Evolutionary conservation across 1,284 basidiomycete species (phyloP), one percentile per base, ranked within the genome.

Genomic region (Ustilago loliicola): DNA sequence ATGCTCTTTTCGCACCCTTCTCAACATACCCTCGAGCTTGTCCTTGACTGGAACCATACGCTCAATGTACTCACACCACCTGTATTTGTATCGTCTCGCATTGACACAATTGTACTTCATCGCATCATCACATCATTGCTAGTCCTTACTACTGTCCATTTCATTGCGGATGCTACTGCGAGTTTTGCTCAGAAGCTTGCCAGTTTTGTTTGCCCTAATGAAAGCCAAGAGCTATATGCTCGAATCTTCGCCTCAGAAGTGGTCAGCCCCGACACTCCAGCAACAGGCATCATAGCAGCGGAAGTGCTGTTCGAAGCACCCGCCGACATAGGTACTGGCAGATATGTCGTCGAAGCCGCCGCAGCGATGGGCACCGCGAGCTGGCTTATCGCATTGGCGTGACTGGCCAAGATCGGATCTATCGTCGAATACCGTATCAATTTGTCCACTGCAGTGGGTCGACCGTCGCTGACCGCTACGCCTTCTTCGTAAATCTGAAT

Each of bases 401-500:
- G 72, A 1, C 54, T 36, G 3, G 70, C 45, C 19, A 82, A 38
- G 17, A 71, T 72, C 45, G 79, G 73, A 56, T 79, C 68, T 23
- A 72, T 45, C 2, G 48, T 56, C 15, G 65, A 61, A 40, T 57
- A 61, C n/a, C 66, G 55, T 21, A 66, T 70, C 36, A 74, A 58
- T 2, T 58, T 53, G 15, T 72, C 71, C 30, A 74, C 64, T 25
- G 62, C 66, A 0, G 42, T 50, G 4, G 62, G 60, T 48, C 38
- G 58, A 4, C 71, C 67, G 3, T 61, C 59, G 30, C 63, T 66
- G 50, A 72, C 36, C 0, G 59, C 70, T 1, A 80, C 79, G 27
- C 77, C 72, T 25, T 80, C 72, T 53, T 80, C 79, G 65, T 80
- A 80, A 58, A 79, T 74, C 61, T 68, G 64, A 21, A 74, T 71